phyloP scores from a whole-genome alignment of 1,284 basidiomycete species.

The Marasmius oreades region DNA sequence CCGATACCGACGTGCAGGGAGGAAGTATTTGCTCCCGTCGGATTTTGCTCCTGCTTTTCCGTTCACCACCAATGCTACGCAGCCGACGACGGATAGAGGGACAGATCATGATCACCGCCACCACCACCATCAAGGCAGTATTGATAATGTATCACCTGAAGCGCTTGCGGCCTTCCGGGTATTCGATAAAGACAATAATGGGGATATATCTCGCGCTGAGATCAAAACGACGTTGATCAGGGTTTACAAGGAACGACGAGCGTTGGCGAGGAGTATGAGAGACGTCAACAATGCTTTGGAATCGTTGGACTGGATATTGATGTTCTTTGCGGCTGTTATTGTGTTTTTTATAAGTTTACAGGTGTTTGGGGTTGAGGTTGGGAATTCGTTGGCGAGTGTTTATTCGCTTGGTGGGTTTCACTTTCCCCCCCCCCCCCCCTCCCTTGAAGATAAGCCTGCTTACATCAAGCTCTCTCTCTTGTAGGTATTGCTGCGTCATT shows the following conservation, averaged over 20 bases:
- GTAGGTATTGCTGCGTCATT: conserved; percentile 65
- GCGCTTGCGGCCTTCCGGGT: conserved; percentile 65
- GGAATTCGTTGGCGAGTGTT: conserved; percentile 59
- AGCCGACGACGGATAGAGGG: no score
- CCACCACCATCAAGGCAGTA: no score
- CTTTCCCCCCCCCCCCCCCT: no score
- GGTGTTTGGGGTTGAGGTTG: conserved; percentile 64
- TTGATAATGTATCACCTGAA: neutral
- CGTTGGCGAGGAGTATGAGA: conserved; percentile 67
- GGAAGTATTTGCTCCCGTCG: conserved; percentile 58
- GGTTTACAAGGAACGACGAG: conserved; percentile 74
- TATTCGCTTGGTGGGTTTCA: conserved; percentile 44
- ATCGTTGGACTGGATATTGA: conserved; percentile 58
- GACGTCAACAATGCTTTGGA: conserved; percentile 64
- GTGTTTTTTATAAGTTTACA: conserved; percentile 72
- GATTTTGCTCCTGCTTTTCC: conserved; percentile 72
- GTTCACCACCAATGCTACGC: neutral
- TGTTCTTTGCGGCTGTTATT: conserved; percentile 58
- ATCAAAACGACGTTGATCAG: conserved; percentile 69
- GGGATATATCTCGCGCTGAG: conserved; percentile 75
- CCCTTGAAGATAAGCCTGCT: no score
- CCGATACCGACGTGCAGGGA: conserved; percentile 52
- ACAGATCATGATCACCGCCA: no score
- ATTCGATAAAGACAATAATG: conserved; percentile 75
- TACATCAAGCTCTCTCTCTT: neutral